These are phyloP conservation scores for Trametes cubensis DNA, from an alignment of 768 basidiomycete species.

Conservation along the genomic window DNA sequence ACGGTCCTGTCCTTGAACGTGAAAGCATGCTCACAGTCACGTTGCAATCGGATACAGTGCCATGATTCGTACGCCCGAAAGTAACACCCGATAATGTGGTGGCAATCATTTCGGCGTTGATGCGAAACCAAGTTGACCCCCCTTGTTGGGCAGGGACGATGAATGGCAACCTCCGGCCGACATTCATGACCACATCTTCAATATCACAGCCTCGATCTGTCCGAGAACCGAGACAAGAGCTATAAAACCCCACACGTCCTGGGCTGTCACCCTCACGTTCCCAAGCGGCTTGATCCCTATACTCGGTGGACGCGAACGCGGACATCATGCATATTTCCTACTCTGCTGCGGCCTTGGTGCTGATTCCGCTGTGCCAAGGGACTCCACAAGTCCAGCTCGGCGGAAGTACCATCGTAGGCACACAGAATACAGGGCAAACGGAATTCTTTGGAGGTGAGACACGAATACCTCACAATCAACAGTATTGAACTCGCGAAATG, in stretches of 20 bases:
- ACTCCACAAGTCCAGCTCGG: conserved; percentile 27
- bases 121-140: background rate
- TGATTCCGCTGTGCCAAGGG: background rate
- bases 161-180: background rate
- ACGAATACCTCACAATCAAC: background rate
- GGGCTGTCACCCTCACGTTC: background rate
- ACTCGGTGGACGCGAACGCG: background rate
- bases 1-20: too few species aligned
- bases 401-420: conserved; percentile 31
- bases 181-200: too few species aligned
- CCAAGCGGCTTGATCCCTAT: background rate
- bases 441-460: conserved; percentile 38
- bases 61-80: too few species aligned
- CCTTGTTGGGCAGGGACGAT: background rate
- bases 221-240: background rate
- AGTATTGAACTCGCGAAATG: background rate
- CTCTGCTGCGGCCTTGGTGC: background rate
- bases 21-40: too few species aligned
- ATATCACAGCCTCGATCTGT: background rate
- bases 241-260: background rate
- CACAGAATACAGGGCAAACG: conserved; percentile 18
- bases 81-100: background rate
- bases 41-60: too few species aligned
- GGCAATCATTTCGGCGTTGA: background rate
- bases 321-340: background rate